Base-by-base conservation (phyloP, 1,284 basidiomycete genomes). In the Ganoderma meredithae region DNA sequence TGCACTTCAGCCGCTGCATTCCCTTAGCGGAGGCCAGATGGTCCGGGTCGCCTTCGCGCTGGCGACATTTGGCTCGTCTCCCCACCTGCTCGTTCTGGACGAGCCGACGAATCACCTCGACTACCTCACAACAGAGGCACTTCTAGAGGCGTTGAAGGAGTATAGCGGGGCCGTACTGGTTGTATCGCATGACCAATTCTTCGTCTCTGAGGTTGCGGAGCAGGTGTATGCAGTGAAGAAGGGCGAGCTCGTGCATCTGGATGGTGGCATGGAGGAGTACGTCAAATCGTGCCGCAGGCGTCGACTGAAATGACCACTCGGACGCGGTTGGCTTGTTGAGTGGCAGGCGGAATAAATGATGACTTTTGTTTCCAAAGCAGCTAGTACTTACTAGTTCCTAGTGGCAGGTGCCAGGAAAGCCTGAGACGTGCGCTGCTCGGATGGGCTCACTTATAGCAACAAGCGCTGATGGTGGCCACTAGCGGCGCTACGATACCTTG, bases 71-170 rank as follows among this genome's bases (percentile, higher is more conserved):
- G 81, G 81, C 8, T 85, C 86, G 0, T 85, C 89, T 82, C 97
- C 97, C 6, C 97, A 99, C 84, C 82, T 99, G 31, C 86, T 99
- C 36, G 84, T 99, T 41, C 89, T 98, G 72, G 97, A 98, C 78
- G 94, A 96, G 81, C 90, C 90, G 9, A 92, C 92, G 41, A 96
- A 96, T 80, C 95, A 96, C 79, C 87, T 98, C 81, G 97, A 99
- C 67, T 81, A 91, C 2, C 79, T 92, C 9, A 79, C 68, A 43
- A 72, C 68, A 5, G 68, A 71, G 61, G 70, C 69, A 15, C 56
- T 69, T 8, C 59, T 69, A 22, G 68, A 71, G 47, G 69, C 69
- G 15, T 61, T 72, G 44, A 71, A 71, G 49, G 69, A 71, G 64
- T 72, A 64, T 53, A 47, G 41, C 10, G 69, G 69, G 1, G 71